These are phyloP conservation scores for Trichothecium sympodiale DNA, from an alignment of 2,329 filamentous ascomycete species.

Conservation along the genomic window DNA sequence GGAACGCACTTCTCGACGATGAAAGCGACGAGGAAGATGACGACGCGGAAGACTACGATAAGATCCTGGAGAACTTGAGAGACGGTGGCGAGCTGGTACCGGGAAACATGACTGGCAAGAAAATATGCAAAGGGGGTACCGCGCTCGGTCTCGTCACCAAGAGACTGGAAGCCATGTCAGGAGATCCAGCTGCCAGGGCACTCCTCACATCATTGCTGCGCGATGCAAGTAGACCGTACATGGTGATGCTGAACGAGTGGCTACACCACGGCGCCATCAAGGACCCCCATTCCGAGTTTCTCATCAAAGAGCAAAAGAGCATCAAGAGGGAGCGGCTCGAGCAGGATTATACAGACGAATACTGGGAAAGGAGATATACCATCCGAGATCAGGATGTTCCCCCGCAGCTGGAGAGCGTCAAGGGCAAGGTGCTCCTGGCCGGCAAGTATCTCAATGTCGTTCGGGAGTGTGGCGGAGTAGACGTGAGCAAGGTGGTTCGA, in stretches of 20 bases:
- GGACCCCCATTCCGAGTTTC: slow-evolving; percentile 86
- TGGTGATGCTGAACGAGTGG: slow-evolving; percentile 98
- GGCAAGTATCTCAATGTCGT: slow-evolving; percentile 98
- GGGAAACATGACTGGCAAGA: slow-evolving; percentile 73
- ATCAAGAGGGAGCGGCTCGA: slow-evolving; percentile 85
- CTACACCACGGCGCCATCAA: slow-evolving; percentile 90
- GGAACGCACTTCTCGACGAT: slow-evolving; percentile 79
- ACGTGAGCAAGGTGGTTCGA: slow-evolving; percentile 77
- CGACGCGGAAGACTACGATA: slow-evolving; percentile 74
- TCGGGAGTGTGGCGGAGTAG: slow-evolving; percentile 89
- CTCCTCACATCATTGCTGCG: slow-evolving; percentile 72
- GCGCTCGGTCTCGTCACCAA: slow-evolving; percentile 83
- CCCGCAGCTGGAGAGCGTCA: slow-evolving; percentile 80
- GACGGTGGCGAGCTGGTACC: slow-evolving; percentile 76
- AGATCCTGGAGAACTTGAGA: slow-evolving; percentile 80
- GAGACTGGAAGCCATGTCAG: slow-evolving; percentile 79
- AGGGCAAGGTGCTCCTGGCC: slow-evolving; percentile 87
- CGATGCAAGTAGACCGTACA: slow-evolving; percentile 88
- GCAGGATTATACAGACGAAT: slow-evolving; percentile 96
- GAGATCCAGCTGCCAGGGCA: slow-evolving; percentile 77
- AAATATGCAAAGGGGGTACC: slow-evolving; percentile 91
- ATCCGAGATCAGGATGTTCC: slow-evolving; percentile 85
- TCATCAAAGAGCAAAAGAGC: slow-evolving; percentile 92
- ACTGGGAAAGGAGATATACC: slow-evolving; percentile 97
- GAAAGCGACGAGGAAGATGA: slow-evolving; percentile 59